Conservation (phyloP, 352 stramenopile species). For the Phytophthora hybrid region DNA sequence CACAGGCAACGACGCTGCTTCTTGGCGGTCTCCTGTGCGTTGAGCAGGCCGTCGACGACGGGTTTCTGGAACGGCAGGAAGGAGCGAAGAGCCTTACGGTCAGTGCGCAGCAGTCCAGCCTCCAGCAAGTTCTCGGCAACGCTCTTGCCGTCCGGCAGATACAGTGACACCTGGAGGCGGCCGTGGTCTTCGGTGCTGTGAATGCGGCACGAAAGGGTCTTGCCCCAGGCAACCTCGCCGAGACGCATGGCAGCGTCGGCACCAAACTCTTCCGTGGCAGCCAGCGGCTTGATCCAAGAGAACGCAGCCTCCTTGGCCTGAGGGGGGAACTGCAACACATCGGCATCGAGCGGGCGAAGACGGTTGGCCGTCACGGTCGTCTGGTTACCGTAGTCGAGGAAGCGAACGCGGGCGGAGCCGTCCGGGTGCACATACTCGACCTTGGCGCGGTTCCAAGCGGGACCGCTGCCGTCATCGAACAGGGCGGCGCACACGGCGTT, state of each 20-base stretch:
- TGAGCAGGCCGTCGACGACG: constrained; percentile 90
- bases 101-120: constrained; percentile 88
- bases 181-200: constrained; percentile 79
- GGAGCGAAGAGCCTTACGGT: constrained; percentile 81
- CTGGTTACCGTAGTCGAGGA: constrained; percentile 97
- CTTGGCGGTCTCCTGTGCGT: constrained; percentile 93
- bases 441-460: constrained; percentile 95
- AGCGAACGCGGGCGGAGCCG: constrained; percentile 84
- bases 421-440: constrained; percentile 83
- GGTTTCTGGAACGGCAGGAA: constrained; percentile 76
- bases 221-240: constrained; percentile 92
- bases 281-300: constrained; percentile 86
- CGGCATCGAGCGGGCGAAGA: constrained; percentile 92
- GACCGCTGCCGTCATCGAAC: constrained; percentile 95
- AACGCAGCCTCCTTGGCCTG: constrained; percentile 89
- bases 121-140: constrained; percentile 92
- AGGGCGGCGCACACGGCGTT: constrained; percentile 94
- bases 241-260: constrained; percentile 93
- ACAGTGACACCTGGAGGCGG: constrained; percentile 79
- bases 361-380: constrained; percentile 84
- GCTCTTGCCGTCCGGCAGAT: constrained; percentile 75
- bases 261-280: constrained; percentile 92
- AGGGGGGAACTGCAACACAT: constrained; percentile 90
- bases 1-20: constrained; percentile 94
- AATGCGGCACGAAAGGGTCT: constrained; percentile 86